phyloP scores from a whole-genome alignment of 106 monocot genomes.

The Phalaenopsis equestris region DNA sequence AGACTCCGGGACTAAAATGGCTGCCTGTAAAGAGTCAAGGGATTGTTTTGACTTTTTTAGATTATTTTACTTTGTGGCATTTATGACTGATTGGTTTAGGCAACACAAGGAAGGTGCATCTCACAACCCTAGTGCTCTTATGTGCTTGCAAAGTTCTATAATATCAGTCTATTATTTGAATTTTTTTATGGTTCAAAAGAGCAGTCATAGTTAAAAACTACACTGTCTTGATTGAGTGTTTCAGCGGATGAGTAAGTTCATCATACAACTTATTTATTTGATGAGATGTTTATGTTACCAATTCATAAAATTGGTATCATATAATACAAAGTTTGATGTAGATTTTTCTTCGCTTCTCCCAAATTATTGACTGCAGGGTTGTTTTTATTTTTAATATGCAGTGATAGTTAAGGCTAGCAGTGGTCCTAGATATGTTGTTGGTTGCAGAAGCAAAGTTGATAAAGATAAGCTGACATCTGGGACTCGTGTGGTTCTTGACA shows the following conservation, averaged over 20 bases:
- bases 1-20: no score
- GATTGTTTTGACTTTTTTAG: no score
- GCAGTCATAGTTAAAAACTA: background rate
- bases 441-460: conserved; percentile 96
- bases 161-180: background rate
- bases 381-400: conserved; percentile 13
- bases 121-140: background rate
- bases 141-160: background rate
- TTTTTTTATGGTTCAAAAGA: background rate
- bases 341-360: background rate
- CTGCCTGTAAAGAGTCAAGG: no score
- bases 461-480: conserved; percentile 89
- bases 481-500: conserved; percentile 96
- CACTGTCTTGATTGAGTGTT: background rate
- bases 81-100: background rate
- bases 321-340: background rate
- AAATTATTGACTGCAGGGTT: background rate
- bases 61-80: no score
- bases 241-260: background rate
- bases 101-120: background rate
- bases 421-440: conserved; percentile 99
- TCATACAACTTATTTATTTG: background rate
- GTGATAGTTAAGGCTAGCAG: conserved; percentile 99
- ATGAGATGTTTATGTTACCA: background rate
- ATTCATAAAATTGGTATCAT: background rate